Evolutionary conservation across 768 basidiomycete genomes (phyloP), one percentile per base, ranked within the genome.

Genomic region (Lepiota venenata): DNA sequence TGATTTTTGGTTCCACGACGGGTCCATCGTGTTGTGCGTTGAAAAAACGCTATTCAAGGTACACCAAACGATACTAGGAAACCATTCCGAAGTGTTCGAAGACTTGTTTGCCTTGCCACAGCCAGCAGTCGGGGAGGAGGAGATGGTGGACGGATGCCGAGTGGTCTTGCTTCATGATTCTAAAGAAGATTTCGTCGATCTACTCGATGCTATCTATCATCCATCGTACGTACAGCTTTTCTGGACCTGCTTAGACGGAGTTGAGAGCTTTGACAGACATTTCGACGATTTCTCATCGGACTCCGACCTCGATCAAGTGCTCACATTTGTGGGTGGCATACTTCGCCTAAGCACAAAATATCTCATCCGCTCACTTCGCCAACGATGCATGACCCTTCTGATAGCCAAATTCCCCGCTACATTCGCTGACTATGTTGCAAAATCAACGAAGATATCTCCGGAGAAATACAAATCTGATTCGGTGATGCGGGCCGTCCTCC

Each of bases 331-430:
- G 15, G 66, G 75, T 1, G 82, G 81, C 9, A 80, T 85, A 50
- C 70, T 86, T 1, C 79, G 81, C n/a, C 69, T 86, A n/a, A 72
- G 79, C 58, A 83, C 81, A 25, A 86, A 86, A 61, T 86, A 86
- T 56, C 66, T 83, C 62, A 74, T 85, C 25, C 66, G 70, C 2
- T 70, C 75, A 48, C 73, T 85, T 12, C 79, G 84, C 12, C 65
- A 72, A 29, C 76, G 79, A 18, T 83, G 80, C 55, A 75, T 83
- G 27, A 57, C 71, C 32, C 69, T 82, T 47, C 71, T 85, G 36
- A 68, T 73, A 14, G 53, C 64, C 29, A 69, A 70, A 25, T 68
- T 78, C 40, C 77, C 77, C 8, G 57, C 66, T 11, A 72, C 74
- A 1, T 75, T 74, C 53, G 61, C 65, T 12, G 69, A 68, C 1